A percentile compares a stretch with the other conserved stretches of the same genome.
Conservation (phyloP, 192 early-diverging fungal genomes). For the Coemansia pectinata region DNA sequence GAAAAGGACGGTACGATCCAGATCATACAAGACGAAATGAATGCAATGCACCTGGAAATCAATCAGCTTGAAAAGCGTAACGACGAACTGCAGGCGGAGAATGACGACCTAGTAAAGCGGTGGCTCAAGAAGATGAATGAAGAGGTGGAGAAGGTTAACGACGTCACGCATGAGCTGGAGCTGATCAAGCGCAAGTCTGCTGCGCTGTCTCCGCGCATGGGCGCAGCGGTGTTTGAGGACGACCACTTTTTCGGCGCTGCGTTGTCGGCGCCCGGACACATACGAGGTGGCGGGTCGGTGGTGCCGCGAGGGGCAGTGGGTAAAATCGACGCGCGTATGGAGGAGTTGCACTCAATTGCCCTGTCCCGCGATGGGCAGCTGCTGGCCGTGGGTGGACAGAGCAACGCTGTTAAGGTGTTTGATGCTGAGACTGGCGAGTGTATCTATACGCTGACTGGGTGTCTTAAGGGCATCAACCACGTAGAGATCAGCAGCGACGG, state of each 20-base stretch:
- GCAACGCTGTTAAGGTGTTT: constrained; percentile 77
- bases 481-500: constrained; percentile 57
- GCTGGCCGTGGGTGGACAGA: constrained; percentile 79
- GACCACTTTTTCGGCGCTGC: constrained; percentile 41
- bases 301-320: constrained; percentile 41
- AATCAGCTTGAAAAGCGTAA: constrained; percentile 69
- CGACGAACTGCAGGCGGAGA: constrained; percentile 75
- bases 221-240: constrained; percentile 26
- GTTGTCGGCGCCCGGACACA: constrained; percentile 14
- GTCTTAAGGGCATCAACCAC: constrained; percentile 82
- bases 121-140: constrained; percentile 92
- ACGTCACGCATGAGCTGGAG: constrained; percentile 88
- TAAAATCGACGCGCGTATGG: constrained; percentile 47
- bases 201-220: constrained; percentile 38
- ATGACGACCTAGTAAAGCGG: constrained; percentile 82
- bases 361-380: constrained; percentile 67
- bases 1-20: constrained; percentile 95
- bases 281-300: constrained; percentile 23
- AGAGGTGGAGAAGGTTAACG: constrained; percentile 91
- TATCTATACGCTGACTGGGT: constrained; percentile 70
- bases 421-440: constrained; percentile 72
- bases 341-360: constrained; percentile 82
- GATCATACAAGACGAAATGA: constrained; percentile 90
- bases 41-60: constrained; percentile 88
- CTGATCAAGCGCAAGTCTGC: constrained; percentile 57